phyloP scores from a whole-genome alignment of 768 basidiomycete species.

The Collybia mongolica region DNA sequence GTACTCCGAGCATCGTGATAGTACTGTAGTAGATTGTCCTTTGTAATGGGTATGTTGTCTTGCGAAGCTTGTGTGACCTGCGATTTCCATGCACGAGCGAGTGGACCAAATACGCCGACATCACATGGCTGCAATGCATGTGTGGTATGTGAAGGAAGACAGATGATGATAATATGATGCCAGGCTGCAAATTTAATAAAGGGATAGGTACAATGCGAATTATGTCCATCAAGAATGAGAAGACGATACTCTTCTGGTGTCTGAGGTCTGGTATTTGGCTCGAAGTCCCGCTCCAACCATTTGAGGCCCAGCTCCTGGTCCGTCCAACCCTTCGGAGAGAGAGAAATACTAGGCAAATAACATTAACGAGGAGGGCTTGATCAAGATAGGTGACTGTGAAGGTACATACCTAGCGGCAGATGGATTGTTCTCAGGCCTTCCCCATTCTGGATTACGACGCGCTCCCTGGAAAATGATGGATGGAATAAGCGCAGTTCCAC shows the following conservation, averaged over 20 bases:
- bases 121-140: constrained; percentile 18
- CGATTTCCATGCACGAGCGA: constrained; percentile 27
- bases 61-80: constrained; percentile 14
- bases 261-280: constrained; percentile 9
- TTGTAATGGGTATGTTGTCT: constrained; percentile 7
- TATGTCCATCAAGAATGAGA: constrained; percentile 1
- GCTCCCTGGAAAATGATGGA: constrained; percentile 36
- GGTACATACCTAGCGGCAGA: constrained; percentile 3
- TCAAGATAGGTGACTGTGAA: no score
- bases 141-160: constrained; percentile 22
- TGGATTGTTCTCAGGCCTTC: not conserved
- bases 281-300: constrained; percentile 21
- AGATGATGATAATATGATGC: constrained; percentile 6
- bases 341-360: not conserved
- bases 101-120: constrained; percentile 35
- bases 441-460: constrained; percentile 9
- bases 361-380: no score
- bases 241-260: not conserved
- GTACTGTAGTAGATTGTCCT: constrained; percentile 10
- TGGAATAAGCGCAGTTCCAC: constrained; percentile 34
- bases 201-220: not conserved
- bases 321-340: not conserved
- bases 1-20: constrained; percentile 9
- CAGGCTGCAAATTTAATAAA: not conserved
- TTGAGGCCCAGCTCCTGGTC: constrained; percentile 13